Base-by-base conservation (phyloP, 2,329 filamentous ascomycete genomes). In the Aspergillus ibericus region DNA sequence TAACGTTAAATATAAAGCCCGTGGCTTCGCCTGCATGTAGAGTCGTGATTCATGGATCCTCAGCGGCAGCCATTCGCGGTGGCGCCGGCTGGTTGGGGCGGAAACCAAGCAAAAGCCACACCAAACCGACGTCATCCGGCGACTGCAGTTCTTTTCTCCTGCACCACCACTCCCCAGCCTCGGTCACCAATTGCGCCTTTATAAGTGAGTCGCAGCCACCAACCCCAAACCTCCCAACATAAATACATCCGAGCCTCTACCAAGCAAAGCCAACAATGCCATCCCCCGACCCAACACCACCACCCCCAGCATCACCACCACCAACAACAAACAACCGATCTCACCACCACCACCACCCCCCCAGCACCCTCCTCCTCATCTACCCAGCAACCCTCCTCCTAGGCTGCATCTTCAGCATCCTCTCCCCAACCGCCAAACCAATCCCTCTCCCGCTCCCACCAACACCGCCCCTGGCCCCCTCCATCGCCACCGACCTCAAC, bases 351-450 rank as follows among this genome's bases (percentile, higher is more conserved):
- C 53, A 38, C 46, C 53, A 61, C 27, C 51, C 55, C 3, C 60
- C 65, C 10, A 36, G 48, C 18, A 42, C 82, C 22, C 79, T 88
- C 20, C 83, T 96, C 29, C 74, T 80, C 2, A 78, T 91, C 60
- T 98, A 96, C 78, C 93, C 93, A 4, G 67, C 80, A 25, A 88
- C 93, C 6, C 86, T 99, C 58, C 63, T 92, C 56, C 84, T 96
- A 65, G 95, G 95, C 64, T 90, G 91, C 27, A 70, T 96, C 65
- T 97, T 91, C 82, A 88, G 89, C 47, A 78, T 86, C 35, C 77
- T 98, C 53, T 93, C 92, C 16, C 92, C 92, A 1, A 79, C 85
- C 60, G 87, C 87, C 10, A 87, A 86, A 44, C 29, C 27, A 5
- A 9, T 8, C 29, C 29, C 9, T 9, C 5, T 7, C 27, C 35